Evolutionary conservation across 495 filamentous ascomycete species (phyloP), one percentile per base, ranked within the genome.

Genomic region (Aspergillus sparsus): DNA sequence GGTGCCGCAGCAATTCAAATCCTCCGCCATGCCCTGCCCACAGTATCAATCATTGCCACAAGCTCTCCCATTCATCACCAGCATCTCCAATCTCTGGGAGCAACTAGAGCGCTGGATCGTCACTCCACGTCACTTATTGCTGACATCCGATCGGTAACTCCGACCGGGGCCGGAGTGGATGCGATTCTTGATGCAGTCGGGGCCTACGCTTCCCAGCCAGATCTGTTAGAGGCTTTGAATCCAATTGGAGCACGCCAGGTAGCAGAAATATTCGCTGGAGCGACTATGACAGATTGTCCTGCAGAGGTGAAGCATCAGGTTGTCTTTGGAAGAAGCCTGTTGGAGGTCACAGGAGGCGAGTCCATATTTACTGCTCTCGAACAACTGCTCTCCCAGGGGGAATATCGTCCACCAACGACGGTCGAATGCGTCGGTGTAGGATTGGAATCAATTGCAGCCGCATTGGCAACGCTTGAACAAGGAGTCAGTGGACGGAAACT

Each of bases 121-220:
- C 32, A 18, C 3, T 9, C 32, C 32, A 7, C 21, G 10, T 18
- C 21, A 11, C 13, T 9, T 6, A 6, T 32, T 11, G 8, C 31
- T 4, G 49, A 10, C 12, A 35, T 53, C 27, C 11, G 9, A 6
- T 7, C 49, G 7, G 49, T 33, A 37, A 53, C 49, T 16, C 13
- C 32, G 12, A 5, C 34, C 8, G 10, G 49, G 6, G 49, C 49
- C n/a, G 49, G 49, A 1, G 31, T 53, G 7, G 49, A 53, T n/a
- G 49, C 49, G n/a, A 53, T 53, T 15, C 7, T 53, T n/a, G 49
- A 53, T n/a, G 31, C 49, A 6, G 49, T 53, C 3, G 49, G 49
- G 0, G 49, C 49, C 5, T 18, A 6, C 11, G 49, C 49, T n/a
- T 9, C 6, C 31, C 49, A 53, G 16, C 27, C 13, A 6, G 33